Conservation (phyloP, 2,329 filamentous ascomycete genomes). For the Fusarium marasasianum region DNA sequence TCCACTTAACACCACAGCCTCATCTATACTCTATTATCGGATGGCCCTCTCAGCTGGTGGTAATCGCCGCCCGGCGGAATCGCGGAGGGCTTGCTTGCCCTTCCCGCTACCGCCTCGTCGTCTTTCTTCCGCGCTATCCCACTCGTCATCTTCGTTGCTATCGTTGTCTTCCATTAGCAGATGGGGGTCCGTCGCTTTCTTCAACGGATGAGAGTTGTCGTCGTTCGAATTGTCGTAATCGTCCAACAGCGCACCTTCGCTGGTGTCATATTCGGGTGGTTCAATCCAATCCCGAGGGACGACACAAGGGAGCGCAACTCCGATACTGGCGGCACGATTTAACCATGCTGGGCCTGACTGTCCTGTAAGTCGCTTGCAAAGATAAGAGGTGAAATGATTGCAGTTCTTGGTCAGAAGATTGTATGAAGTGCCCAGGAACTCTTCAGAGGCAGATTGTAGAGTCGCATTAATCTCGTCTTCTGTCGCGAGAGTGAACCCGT, state of each 20-base stretch:
- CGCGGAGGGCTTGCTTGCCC: constrained; percentile 57
- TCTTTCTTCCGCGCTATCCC: constrained; percentile 59
- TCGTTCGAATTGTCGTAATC: constrained; percentile 63
- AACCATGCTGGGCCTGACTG: constrained; percentile 77
- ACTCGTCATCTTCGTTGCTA: constrained; percentile 47
- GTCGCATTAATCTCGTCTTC: constrained; percentile 76
- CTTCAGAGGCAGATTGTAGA: constrained; percentile 72
- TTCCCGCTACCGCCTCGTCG: constrained; percentile 53
- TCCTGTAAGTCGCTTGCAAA: constrained; percentile 78
- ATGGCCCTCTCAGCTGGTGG: constrained; percentile 65
- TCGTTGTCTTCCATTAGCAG: constrained; percentile 43
- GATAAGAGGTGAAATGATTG: constrained; percentile 85
- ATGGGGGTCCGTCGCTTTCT: constrained; percentile 50
- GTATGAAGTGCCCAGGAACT: constrained; percentile 80
- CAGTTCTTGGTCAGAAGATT: constrained; percentile 87
- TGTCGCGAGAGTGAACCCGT: constrained; percentile 79
- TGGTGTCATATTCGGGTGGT: constrained; percentile 78
- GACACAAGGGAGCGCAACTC: constrained; percentile 81
- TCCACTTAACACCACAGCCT: constrained; percentile 18
- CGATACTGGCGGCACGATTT: constrained; percentile 85
- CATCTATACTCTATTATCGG: constrained; percentile 26
- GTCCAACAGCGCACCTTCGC: constrained; percentile 74
- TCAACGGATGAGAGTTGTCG: constrained; percentile 70
- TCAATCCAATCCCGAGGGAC: constrained; percentile 85
- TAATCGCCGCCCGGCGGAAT: constrained; percentile 61